Conservation (phyloP, 2,329 filamentous ascomycete species). For the Penicillium italicum region DNA sequence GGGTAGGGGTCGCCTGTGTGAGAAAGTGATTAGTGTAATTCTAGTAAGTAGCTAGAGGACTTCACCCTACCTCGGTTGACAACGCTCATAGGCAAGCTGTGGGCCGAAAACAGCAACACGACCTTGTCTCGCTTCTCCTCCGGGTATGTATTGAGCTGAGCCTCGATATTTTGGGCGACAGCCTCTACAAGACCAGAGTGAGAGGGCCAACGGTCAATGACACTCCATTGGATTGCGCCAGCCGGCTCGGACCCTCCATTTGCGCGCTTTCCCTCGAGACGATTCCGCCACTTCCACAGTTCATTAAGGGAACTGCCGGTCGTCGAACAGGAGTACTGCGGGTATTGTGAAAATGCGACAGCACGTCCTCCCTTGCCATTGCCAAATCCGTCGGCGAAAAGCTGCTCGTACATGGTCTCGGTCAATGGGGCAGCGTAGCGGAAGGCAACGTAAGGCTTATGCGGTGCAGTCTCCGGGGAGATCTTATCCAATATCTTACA, state of each 20-base stretch:
- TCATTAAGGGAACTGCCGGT: slow-evolving; percentile 96
- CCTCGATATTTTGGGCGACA: slow-evolving; percentile 88
- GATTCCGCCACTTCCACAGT: slow-evolving; percentile 92
- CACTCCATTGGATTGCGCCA: slow-evolving; percentile 87
- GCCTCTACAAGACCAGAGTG: slow-evolving; percentile 86
- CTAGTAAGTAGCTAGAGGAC: neutral
- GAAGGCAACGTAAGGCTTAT: slow-evolving; percentile 97
- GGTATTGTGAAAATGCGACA: slow-evolving; percentile 96
- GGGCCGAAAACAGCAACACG: slow-evolving; percentile 87
- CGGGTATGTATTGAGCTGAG: slow-evolving; percentile 77
- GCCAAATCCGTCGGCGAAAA: slow-evolving; percentile 87
- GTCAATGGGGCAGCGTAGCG: slow-evolving; percentile 91
- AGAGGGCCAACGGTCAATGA: slow-evolving; percentile 96
- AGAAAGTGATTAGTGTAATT: slow-evolving; percentile 1
- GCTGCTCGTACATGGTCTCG: slow-evolving; percentile 81
- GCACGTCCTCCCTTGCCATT: slow-evolving; percentile 85
- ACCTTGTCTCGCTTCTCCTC: slow-evolving; percentile 74
- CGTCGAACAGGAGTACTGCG: slow-evolving; percentile 96
- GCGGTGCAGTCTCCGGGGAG: slow-evolving; percentile 88
- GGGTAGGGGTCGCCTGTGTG: slow-evolving; percentile 81
- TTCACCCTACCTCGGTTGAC: slow-evolving; percentile 72
- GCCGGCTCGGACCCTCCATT: slow-evolving; percentile 51
- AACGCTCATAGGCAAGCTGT: slow-evolving; percentile 94
- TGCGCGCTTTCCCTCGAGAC: slow-evolving; percentile 70
- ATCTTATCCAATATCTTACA: slow-evolving; percentile 92